phyloP scores from a whole-genome alignment of 1,284 basidiomycete genomes.

The Ustilago esculenta region DNA sequence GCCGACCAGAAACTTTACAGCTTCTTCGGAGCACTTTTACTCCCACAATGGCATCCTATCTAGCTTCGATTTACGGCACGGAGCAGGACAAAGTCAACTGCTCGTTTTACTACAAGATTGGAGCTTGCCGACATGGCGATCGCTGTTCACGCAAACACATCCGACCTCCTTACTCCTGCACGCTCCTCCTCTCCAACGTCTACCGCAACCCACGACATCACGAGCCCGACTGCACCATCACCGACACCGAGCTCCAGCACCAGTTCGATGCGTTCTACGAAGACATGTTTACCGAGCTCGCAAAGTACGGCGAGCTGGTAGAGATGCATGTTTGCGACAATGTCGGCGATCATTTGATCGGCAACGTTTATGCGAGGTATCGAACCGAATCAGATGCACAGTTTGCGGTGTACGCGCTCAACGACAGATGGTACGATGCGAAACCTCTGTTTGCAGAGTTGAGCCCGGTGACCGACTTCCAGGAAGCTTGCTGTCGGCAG shows the following conservation, averaged over 20 bases:
- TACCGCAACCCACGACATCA: conserved; percentile 94
- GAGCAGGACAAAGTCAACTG: conserved; percentile 94
- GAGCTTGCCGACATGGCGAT: conserved; percentile 94
- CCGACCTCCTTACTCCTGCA: conserved; percentile 94
- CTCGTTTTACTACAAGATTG: conserved; percentile 97
- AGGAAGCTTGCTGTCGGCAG: conserved; percentile 97
- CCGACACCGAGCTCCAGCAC: conserved; percentile 83
- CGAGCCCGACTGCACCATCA: conserved; percentile 82
- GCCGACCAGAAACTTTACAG: no score
- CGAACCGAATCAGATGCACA: conserved; percentile 99
- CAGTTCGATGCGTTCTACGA: conserved; percentile 98
- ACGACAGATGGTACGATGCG: conserved; percentile 98
- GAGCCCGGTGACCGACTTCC: conserved; percentile 97
- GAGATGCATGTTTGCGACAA: conserved; percentile 98
- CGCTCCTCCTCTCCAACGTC: conserved; percentile 96
- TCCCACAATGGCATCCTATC: conserved; percentile 44
- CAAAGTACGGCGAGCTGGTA: conserved; percentile 92
- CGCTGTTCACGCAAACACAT: conserved; percentile 97
- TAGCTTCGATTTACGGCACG: conserved; percentile 63
- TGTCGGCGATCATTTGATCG: conserved; percentile 97
- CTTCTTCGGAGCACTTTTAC: background rate
- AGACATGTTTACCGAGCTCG: conserved; percentile 78
- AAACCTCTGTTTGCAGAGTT: conserved; percentile 96
- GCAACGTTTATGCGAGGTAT: conserved; percentile 97
- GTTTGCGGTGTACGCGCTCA: conserved; percentile 88